Evolutionary conservation across 75 land plant genomes (phyloP).

Genomic region (Cupressus sempervirens): DNA sequence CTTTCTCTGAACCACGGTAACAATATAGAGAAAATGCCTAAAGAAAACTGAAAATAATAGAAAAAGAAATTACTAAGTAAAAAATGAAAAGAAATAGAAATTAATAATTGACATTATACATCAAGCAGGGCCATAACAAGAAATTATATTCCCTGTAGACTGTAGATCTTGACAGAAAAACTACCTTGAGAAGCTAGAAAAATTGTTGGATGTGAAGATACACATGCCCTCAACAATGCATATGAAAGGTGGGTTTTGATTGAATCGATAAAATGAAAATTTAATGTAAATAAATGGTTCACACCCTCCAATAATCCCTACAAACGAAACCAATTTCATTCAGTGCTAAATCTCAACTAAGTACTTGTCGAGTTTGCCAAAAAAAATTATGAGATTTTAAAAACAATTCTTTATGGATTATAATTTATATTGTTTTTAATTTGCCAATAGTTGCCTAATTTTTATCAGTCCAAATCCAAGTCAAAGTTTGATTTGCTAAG

Average conservation of each 20-base stretch:
- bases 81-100: neutral
- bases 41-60: conserved; percentile 3
- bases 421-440: neutral
- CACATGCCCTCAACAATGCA: conserved; percentile 83
- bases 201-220: conserved; percentile 63
- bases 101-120: neutral
- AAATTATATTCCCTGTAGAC: neutral
- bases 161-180: neutral
- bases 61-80: neutral
- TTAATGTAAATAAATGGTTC: conserved; percentile 80
- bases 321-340: neutral
- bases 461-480: neutral
- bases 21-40: conserved; percentile 61
- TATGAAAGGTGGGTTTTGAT: conserved; percentile 92
- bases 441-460: too few species aligned
- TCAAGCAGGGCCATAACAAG: neutral
- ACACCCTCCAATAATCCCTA: conserved; percentile 94
- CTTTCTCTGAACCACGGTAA: conserved; percentile 86
- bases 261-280: conserved; percentile 85
- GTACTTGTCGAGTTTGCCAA: neutral
- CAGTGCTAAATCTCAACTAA: neutral
- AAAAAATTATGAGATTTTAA: neutral
- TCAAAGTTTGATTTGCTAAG: neutral
- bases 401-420: neutral
- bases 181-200: conserved; percentile 15